These are phyloP conservation scores for Peniophora sp. DNA, from an alignment of 1,284 basidiomycete species.

Conservation along the genomic window DNA sequence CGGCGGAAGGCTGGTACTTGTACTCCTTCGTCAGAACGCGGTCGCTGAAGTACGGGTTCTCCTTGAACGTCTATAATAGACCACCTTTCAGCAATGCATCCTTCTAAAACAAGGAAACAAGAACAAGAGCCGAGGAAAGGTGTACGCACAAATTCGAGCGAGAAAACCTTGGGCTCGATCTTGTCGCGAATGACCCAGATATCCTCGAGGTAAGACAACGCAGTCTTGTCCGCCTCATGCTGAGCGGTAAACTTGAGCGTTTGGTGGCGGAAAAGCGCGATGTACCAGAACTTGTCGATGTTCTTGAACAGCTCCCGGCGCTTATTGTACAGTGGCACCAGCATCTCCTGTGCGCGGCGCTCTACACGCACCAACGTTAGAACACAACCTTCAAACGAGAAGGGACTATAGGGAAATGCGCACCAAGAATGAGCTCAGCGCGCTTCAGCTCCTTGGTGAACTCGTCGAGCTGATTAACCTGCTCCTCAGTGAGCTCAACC, in stretches of 20 bases:
- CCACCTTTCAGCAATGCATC: not conserved
- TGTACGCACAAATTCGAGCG: constrained; percentile 71
- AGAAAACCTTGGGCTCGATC: constrained; percentile 63
- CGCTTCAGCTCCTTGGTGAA: constrained; percentile 60
- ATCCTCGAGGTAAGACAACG: constrained; percentile 71
- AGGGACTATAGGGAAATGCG: constrained; percentile 19
- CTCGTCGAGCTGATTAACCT: constrained; percentile 54
- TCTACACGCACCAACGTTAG: constrained; percentile 33
- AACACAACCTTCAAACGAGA: constrained; percentile 6
- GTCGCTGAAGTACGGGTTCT: constrained; percentile 76
- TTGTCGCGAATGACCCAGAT: constrained; percentile 68
- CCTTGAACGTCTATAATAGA: constrained; percentile 59
- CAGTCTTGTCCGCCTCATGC: constrained; percentile 64
- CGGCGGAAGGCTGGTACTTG: constrained; percentile 52
- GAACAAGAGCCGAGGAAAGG: constrained; percentile 1
- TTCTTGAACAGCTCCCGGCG: constrained; percentile 56
- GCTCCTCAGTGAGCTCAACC: constrained; percentile 61
- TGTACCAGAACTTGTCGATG: constrained; percentile 73
- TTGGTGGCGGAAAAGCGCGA: constrained; percentile 65
- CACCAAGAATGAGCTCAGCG: constrained; percentile 64
- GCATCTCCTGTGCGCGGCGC: constrained; percentile 46
- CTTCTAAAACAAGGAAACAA: not conserved
- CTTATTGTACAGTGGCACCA: constrained; percentile 57
- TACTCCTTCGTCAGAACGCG: constrained; percentile 72
- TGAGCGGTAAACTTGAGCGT: constrained; percentile 55